A percentile compares a stretch with the other conserved stretches of the same genome.
Evolutionary conservation across 1,284 basidiomycete species (phyloP).

Genomic region (Cutaneotrichosporon dermatis): DNA sequence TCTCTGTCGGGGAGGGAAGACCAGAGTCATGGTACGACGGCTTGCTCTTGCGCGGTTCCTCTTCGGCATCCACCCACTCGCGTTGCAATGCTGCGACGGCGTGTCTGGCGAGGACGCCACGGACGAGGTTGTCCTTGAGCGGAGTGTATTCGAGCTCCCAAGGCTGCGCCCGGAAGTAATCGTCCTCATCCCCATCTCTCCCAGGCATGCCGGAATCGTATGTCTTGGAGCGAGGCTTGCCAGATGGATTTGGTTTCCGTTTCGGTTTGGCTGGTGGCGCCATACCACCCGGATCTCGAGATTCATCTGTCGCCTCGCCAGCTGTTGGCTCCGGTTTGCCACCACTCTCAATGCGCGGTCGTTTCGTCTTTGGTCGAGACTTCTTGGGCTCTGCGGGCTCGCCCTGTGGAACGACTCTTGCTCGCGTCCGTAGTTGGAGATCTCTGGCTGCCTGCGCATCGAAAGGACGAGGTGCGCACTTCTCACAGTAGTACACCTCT

Average conservation of each 20-base stretch:
- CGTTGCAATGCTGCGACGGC: conserved; percentile 34
- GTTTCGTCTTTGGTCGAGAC: conserved; percentile 18
- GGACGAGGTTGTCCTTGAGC: conserved; percentile 39
- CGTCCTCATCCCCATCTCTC: conserved; percentile 29
- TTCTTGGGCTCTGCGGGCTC: conserved; percentile 9
- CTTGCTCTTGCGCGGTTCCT: conserved; percentile 19
- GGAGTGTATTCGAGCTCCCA: conserved; percentile 48
- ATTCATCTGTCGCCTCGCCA: conserved; percentile 5
- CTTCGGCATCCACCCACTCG: conserved; percentile 42
- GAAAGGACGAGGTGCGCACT: conserved; percentile 41
- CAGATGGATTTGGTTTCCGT: conserved; percentile 4
- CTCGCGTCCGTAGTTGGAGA: conserved; percentile 22
- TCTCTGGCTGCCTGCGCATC: conserved; percentile 29
- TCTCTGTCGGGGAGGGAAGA: conserved; percentile 44
- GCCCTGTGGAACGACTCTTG: background rate
- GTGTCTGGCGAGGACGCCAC: conserved; percentile 28
- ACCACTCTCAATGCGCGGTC: conserved; percentile 5
- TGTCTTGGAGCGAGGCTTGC: conserved; percentile 15
- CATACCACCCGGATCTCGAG: conserved; percentile 13
- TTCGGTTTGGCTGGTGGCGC: conserved; percentile 15
- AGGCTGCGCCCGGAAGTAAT: conserved; percentile 36
- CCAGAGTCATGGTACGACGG: conserved; percentile 34
- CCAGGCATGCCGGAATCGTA: background rate
- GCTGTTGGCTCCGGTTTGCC: conserved; percentile 4
- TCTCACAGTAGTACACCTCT: conserved; percentile 53